phyloP scores from a whole-genome alignment of 352 stramenopile genomes.

The Pythium pyrilobum region DNA sequence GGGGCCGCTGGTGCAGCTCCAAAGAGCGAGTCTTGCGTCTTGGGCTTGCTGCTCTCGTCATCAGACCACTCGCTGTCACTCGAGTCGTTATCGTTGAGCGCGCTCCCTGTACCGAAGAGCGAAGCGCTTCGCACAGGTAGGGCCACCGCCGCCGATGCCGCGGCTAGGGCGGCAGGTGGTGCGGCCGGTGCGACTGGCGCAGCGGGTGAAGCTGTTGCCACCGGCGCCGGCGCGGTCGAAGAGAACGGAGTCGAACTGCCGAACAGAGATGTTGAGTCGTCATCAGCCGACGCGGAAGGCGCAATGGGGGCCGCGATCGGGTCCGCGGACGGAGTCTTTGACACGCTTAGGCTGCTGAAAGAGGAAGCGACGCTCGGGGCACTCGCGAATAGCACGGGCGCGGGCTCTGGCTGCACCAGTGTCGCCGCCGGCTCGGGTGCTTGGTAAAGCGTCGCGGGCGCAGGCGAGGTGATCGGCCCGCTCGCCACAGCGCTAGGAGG shows the following conservation, averaged over 20 bases:
- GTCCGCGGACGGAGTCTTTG: not conserved
- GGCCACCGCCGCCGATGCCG: not conserved
- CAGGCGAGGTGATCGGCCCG: not conserved
- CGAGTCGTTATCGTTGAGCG: conserved; percentile 7
- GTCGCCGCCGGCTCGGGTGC: not conserved
- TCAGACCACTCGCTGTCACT: conserved; percentile 25
- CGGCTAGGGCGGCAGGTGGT: not conserved
- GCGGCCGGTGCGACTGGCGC: not conserved
- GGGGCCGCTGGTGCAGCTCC: conserved; percentile 2
- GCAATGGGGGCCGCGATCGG: conserved; percentile 1
- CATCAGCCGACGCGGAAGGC: conserved; percentile 11
- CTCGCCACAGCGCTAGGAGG: not conserved
- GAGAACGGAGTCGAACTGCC: not conserved
- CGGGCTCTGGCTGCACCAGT: conserved; percentile 7
- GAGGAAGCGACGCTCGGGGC: conserved; percentile 1
- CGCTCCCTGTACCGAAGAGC: conserved; percentile 13
- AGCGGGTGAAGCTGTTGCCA: not conserved
- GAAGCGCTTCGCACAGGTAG: not conserved
- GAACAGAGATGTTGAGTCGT: conserved; percentile 6
- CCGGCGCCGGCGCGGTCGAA: not conserved
- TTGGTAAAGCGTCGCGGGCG: not conserved
- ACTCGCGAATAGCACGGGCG: conserved; percentile 3
- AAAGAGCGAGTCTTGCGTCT: conserved; percentile 6
- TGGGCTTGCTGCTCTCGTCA: conserved; percentile 14
- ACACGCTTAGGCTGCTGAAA: conserved; percentile 9